Base-by-base conservation (phyloP, 2,329 filamentous ascomycete species). In the Blastomyces gilchristii region DNA sequence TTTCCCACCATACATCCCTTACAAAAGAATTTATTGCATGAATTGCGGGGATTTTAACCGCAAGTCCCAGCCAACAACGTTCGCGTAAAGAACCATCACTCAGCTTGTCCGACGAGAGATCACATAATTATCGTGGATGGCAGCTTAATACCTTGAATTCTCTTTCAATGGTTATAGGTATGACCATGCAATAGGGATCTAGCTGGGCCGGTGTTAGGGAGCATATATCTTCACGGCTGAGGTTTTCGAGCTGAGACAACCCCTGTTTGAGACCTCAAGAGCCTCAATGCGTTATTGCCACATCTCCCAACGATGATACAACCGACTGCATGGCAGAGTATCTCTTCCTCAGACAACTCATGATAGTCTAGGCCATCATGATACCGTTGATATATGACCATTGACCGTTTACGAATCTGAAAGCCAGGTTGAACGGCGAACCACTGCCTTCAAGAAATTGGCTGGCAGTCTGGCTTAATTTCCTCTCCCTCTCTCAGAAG, bases 221-320 rank as follows among this genome's bases (percentile, higher is more conserved):
- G 43, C 41, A 59, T 59, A 39, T 2, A 37, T 34, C 28, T 59
- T 16, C 14, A 31, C 16, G 14, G 6, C 41, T 49, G 2, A 34
- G 31, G 28, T n/a, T 28, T 43, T 41, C 25, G 18, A 43, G 57
- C 49, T 62, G 60, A 62, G 60, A 62, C 60, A 47, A n/a, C 31
- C 60, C 50, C 31, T 62, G 60, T 62, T 56, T 62, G 49, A 57
- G 52, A 45, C 34, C 7, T 22, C 34, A 22, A 25, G 16, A 59
- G 39, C 41, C 25, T 28, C 43, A 59, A 31, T 41, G 25, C 41
- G 8, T 18, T 2, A 2, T 31, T 31, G 25, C 25, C 12, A 28
- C 57, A 34, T 5, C 8, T 49, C 18, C 34, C 39, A 31, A 31
- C 11, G 25, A 11, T n/a, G 57, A 28, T 22, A 47, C 41, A 37